Base-by-base conservation (phyloP, 1,284 basidiomycete genomes). In the Chondrostereum purpureum region DNA sequence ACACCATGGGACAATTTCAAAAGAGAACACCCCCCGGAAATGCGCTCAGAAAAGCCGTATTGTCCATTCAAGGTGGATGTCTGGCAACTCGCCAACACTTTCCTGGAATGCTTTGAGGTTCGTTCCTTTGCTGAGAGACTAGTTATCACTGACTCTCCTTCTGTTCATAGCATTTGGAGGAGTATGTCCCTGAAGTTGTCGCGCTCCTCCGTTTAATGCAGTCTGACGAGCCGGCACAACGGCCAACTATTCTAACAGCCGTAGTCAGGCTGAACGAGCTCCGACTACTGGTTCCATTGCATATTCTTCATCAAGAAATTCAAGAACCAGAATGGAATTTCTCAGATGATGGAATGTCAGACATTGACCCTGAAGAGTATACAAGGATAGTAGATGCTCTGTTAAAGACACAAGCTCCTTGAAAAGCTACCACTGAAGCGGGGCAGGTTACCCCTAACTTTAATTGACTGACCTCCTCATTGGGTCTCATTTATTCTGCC, bases 1-100 rank as follows among this genome's bases (percentile, higher is more conserved):
- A 14, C 34, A 14, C 17, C 21, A 10, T 48, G 20, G 38, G 27
- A 44, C 5, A 40, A 23, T 5, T 48, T 44, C 21, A 23, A 21
- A 16, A 20, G 43, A 3, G 20, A 36, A 17, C 11, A 21, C 23
- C 47, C 47, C 18, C 43, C 42, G 1, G 47, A 48, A 22, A 39
- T 44, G 27, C 22, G 12, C n/a, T 20, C 36, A 13, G 43, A 31
- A 2, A 17, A 24, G 8, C 36, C 36, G 13, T 44, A 48, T 21
- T 48, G 47, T 36, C 47, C 47, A 18, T 48, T 48, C 43, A 48
- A 48, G 16, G 37, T 34, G 13, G 47, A 48, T 45, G 43, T 47
- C 3, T 47, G 46, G 46, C 46, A 47, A 34, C n/a, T 49, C 38
- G 47, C 44, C n/a, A 39, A 35, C n/a, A 21, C 43, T 19, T 45